phyloP scores from a whole-genome alignment of 176 grass and related monocot species.

The Avena insularis region DNA sequence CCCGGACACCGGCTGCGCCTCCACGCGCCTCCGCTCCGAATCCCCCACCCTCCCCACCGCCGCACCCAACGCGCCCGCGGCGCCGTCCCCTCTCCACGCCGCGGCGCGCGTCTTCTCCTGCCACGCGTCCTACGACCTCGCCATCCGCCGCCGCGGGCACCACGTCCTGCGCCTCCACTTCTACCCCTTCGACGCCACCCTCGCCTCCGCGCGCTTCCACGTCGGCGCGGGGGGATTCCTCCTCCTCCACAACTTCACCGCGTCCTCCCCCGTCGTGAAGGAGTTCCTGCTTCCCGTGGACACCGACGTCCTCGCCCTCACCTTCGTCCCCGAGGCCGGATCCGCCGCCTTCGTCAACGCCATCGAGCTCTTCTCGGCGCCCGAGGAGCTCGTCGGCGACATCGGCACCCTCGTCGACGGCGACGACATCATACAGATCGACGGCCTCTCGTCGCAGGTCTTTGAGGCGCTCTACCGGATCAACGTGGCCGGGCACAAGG shows the following conservation, averaged over 20 bases:
- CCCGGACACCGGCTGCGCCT: conserved; percentile 60
- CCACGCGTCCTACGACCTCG: conserved; percentile 73
- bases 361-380: conserved; percentile 86
- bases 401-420: conserved; percentile 55
- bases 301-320: conserved; percentile 64
- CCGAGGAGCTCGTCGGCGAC: conserved; percentile 76
- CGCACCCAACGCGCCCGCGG: conserved; percentile 20
- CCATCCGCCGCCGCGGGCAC: conserved; percentile 58
- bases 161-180: conserved; percentile 96
- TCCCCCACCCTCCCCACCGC: conserved; percentile 39
- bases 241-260: conserved; percentile 84
- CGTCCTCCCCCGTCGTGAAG: conserved; percentile 60
- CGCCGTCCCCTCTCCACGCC: conserved; percentile 58
- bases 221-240: conserved; percentile 52
- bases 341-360: conserved; percentile 85
- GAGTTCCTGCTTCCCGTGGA: conserved; percentile 79
- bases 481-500: conserved; percentile 80
- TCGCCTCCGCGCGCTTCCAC: conserved; percentile 78
- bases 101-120: conserved; percentile 82
- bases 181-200: conserved; percentile 71
- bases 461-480: conserved; percentile 83
- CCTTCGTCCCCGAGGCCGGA: conserved; percentile 68
- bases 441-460: conserved; percentile 68
- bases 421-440: conserved; percentile 33
- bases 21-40: conserved; percentile 53